phyloP scores from a whole-genome alignment of 2,329 filamentous ascomycete species.

The Scopulariopsis brevicaulis region DNA sequence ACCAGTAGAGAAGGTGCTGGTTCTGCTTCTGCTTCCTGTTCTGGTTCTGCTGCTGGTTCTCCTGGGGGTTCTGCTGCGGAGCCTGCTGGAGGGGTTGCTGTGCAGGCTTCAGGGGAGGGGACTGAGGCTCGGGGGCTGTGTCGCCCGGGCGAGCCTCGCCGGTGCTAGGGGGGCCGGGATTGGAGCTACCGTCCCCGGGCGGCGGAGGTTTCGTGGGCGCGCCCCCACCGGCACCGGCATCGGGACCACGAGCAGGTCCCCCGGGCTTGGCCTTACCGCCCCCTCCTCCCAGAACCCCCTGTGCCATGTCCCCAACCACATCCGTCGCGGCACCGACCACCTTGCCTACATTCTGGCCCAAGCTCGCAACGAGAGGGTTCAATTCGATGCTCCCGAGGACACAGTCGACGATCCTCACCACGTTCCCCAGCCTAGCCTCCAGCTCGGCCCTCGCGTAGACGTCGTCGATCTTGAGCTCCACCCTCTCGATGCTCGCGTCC shows the following conservation, averaged over 20 bases:
- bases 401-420: slow-evolving; percentile 47
- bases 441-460: slow-evolving; percentile 46
- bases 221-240: slow-evolving; percentile 28
- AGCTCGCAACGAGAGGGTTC: slow-evolving; percentile 45
- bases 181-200: too few species aligned
- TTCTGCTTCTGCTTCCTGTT: too few species aligned
- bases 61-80: too few species aligned
- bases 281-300: neutral
- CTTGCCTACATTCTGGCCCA: slow-evolving; percentile 34
- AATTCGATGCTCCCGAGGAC: slow-evolving; percentile 47
- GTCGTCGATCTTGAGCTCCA: slow-evolving; percentile 44
- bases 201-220: neutral
- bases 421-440: slow-evolving; percentile 47
- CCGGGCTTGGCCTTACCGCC: slow-evolving; percentile 3
- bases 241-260: slow-evolving; percentile 12
- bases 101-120: too few species aligned
- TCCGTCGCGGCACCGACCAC: slow-evolving; percentile 27
- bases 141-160: too few species aligned
- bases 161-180: too few species aligned
- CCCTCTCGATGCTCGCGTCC: slow-evolving; percentile 43
- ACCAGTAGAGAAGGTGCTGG: slow-evolving; percentile 38
- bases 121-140: too few species aligned
- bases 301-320: slow-evolving; percentile 8
- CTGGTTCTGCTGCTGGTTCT: too few species aligned
- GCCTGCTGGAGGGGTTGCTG: too few species aligned